A percentile compares a stretch with the other conserved stretches of the same genome.
Evolutionary conservation across 768 basidiomycete genomes (phyloP).

Genomic region (Cystoderma amianthinum): DNA sequence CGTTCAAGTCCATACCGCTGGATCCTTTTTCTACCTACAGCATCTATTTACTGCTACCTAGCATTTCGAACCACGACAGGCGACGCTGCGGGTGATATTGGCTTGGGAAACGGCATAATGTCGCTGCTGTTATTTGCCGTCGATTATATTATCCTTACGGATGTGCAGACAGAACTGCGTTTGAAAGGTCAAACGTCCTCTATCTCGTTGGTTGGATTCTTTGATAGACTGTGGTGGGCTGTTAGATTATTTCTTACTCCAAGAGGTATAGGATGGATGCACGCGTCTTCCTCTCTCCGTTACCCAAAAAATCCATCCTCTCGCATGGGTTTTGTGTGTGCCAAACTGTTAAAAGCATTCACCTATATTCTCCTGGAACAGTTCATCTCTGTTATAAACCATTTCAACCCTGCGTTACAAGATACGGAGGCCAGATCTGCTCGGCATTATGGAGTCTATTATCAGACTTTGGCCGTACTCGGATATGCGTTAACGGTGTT

Average conservation of each 20-base stretch:
- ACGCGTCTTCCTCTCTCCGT: conserved; percentile 16
- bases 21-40: not conserved
- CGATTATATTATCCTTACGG: conserved; percentile 4
- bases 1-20: not conserved
- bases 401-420: not conserved
- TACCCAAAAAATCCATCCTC: conserved; percentile 8
- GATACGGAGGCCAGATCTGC: not conserved
- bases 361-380: conserved; percentile 2
- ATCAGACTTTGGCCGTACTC: not conserved
- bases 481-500: conserved; percentile 12
- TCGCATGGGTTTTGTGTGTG: conserved; percentile 14
- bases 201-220: conserved; percentile 5
- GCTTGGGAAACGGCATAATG: not conserved
- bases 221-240: conserved; percentile 19
- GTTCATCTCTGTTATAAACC: not conserved
- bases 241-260: conserved; percentile 19
- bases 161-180: conserved; percentile 2
- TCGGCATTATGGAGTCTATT: not conserved
- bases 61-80: not conserved
- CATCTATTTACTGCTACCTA: not conserved
- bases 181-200: not conserved
- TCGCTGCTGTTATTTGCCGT: not conserved
- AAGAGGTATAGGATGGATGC: conserved; percentile 27
- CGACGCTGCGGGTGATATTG: not conserved
- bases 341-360: conserved; percentile 7